phyloP scores from a whole-genome alignment of 768 basidiomycete genomes.

The Fistulinella prunicolor region DNA sequence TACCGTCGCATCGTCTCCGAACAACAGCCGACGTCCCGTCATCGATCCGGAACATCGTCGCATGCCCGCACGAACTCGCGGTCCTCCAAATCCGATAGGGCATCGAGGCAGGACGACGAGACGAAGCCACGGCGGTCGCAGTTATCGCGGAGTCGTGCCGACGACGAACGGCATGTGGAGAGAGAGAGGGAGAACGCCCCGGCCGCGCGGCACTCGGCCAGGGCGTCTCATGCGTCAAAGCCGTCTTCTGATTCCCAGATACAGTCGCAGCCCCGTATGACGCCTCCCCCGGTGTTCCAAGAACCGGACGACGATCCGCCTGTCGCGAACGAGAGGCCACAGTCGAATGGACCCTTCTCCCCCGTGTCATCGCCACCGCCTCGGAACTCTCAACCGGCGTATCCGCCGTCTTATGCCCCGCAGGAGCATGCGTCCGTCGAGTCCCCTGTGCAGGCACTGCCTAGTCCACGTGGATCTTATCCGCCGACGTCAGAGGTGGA shows the following conservation, averaged over 20 bases:
- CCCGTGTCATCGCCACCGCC: slow-evolving; percentile 14
- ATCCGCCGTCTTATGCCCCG: not conserved
- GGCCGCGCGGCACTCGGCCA: slow-evolving; percentile 39
- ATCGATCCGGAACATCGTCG: slow-evolving; percentile 41
- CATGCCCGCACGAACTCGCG: slow-evolving; percentile 59
- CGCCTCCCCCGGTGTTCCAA: slow-evolving; percentile 29
- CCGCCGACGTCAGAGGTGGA: slow-evolving; percentile 21
- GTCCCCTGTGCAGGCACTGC: not conserved
- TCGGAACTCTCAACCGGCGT: slow-evolving; percentile 13
- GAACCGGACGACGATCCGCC: slow-evolving; percentile 33
- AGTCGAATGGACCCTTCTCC: slow-evolving; percentile 13
- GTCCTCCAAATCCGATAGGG: slow-evolving; percentile 47
- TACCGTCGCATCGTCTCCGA: slow-evolving; percentile 77
- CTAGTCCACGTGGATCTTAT: slow-evolving; percentile 9
- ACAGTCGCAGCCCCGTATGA: slow-evolving; percentile 29
- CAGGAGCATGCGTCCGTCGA: slow-evolving; percentile 13
- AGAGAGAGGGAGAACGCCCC: slow-evolving; percentile 37
- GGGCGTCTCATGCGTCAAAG: slow-evolving; percentile 39
- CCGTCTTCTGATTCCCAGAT: slow-evolving; percentile 32
- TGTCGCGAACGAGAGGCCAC: slow-evolving; percentile 3
- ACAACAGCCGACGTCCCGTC: slow-evolving; percentile 41
- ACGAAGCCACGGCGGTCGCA: slow-evolving; percentile 46
- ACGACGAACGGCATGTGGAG: slow-evolving; percentile 39
- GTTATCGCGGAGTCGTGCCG: slow-evolving; percentile 40
- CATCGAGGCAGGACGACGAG: slow-evolving; percentile 41